phyloP scores from a whole-genome alignment of 2,329 filamentous ascomycete species.

The Pleoardoris graminearum region DNA sequence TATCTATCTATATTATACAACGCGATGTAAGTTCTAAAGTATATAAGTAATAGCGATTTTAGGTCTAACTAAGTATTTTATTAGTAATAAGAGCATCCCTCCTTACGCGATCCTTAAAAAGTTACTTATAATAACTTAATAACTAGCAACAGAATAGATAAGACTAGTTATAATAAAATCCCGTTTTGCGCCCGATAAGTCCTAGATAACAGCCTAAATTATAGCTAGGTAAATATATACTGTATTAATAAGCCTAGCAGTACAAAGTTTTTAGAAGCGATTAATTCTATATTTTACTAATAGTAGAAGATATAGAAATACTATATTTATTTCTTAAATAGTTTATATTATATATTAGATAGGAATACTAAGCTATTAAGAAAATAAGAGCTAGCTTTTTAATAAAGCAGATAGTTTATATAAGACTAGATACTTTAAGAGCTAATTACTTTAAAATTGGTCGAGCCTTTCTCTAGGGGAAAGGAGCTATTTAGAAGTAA shows the following conservation, averaged over 20 bases:
- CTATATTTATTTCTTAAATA: slow-evolving; percentile 6
- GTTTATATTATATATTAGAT: not conserved
- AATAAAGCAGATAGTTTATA: not conserved
- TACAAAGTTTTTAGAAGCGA: too few relatives aligned
- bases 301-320: slow-evolving; percentile 1
- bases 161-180: slow-evolving; percentile 9
- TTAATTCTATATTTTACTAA: too few relatives aligned
- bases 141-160: not conserved
- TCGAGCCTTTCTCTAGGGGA: not conserved
- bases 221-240: not conserved
- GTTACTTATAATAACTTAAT: slow-evolving; percentile 9
- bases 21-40: not conserved
- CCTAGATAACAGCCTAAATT: too few relatives aligned
- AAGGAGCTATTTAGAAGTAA: not conserved
- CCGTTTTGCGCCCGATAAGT: slow-evolving; percentile 10
- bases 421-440: not conserved
- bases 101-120: slow-evolving; percentile 14
- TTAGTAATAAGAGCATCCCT: slow-evolving; percentile 5
- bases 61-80: not conserved
- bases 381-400: slow-evolving; percentile 1
- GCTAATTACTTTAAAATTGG: not conserved
- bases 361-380: not conserved
- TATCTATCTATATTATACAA: too few relatives aligned
- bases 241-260: not conserved
- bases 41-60: not conserved